Evolutionary conservation across 345 rosid species (phyloP), one percentile per base, ranked within the genome.

Genomic region (Populus nigra): DNA sequence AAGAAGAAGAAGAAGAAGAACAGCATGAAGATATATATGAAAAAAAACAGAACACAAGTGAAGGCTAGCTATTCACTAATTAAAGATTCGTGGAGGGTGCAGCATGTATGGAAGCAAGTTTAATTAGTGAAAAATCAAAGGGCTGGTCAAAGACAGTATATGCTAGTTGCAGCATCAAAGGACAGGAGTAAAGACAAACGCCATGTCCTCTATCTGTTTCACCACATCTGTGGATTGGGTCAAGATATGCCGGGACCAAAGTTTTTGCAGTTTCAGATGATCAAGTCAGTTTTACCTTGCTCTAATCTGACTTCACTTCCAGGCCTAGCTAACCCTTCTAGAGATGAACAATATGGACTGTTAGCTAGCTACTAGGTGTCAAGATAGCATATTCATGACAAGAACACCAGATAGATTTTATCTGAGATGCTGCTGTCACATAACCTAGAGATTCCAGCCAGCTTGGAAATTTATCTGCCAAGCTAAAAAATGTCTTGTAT

Each of bases 91-190:
- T 25, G 25, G 25, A 25, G 25, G 25, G 25, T 25, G 25, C 25
- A 25, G 75, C 76, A 23, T 61, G 76, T 41, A 73, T 15, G 15
- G 3, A 35, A 13, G 55, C 18, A 5, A 55, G 49, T 59, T 20
- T 27, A 72, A 78, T 69, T 27, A 68, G 80, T 78, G 75, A 78
- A 71, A 47, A 20, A 36, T 23, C 47, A 62, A 74, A 78, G 73
- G 68, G 55, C 20, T 23, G 35, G 87, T 81, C 82, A 78, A 79
- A 72, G 85, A 73, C 85, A 80, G 59, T 67, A 62, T 36, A 72
- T 63, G 76, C 57, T 75, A 35, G 72, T 35, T 65, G 71, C 77
- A 45, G 39, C 8, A 17, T 73, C 76, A 62, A 77, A 75, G 70
- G 68, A 69, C 68, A 16, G 41, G 11, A 62, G 65, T 63, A 13